Percentiles rank a stretch among this genome's conserved stretches.
phyloP scores from a whole-genome alignment of 345 rosid species.

The Combretum micranthum region DNA sequence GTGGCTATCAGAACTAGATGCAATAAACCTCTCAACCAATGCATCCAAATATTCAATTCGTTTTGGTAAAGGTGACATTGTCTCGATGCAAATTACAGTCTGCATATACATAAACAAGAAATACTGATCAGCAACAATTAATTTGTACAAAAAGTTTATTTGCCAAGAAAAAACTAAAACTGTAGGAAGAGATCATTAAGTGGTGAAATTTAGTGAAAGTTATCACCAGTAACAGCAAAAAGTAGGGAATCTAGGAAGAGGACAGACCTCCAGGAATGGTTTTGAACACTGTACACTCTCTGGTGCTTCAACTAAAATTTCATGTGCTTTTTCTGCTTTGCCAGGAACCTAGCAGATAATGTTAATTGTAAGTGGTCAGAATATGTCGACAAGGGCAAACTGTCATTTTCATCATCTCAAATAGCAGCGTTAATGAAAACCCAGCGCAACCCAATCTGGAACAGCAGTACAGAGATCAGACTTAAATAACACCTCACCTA shows the following conservation, averaged over 20 bases:
- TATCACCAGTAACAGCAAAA: not conserved
- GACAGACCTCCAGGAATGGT: constrained; percentile 59
- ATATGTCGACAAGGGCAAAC: not conserved
- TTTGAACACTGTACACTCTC: constrained; percentile 75
- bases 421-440: too few species aligned
- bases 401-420: too few species aligned
- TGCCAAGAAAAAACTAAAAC: not conserved
- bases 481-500: too few species aligned
- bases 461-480: too few species aligned
- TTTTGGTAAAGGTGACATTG: constrained; percentile 59
- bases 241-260: not conserved
- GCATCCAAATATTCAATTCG: constrained; percentile 65
- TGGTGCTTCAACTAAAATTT: constrained; percentile 60
- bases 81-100: constrained; percentile 71
- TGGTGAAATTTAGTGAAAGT: too few species aligned
- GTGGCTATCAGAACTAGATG: constrained; percentile 43
- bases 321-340: constrained; percentile 71
- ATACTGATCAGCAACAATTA: constrained; percentile 5
- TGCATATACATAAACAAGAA: constrained; percentile 15
- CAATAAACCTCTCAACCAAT: constrained; percentile 61
- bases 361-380: too few species aligned
- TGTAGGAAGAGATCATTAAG: not conserved
- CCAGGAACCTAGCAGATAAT: constrained; percentile 38
- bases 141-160: not conserved
- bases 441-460: too few species aligned